Evolutionary conservation across 2,329 filamentous ascomycete species (phyloP).

Genomic region (Allantophomopsis cytisporea): DNA sequence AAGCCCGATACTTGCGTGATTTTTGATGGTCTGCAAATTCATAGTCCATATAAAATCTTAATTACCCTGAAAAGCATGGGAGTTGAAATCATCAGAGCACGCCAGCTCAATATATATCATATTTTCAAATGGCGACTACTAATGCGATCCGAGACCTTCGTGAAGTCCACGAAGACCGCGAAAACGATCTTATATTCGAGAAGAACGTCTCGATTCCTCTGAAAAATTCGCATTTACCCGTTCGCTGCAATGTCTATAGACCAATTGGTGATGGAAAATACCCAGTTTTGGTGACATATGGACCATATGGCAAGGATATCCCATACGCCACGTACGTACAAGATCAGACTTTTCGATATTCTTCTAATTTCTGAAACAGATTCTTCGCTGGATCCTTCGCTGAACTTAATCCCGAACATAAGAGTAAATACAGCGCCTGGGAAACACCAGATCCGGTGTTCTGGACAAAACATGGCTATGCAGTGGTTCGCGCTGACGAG

Average conservation of each 20-base stretch:
- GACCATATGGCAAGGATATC: slow-evolving; percentile 63
- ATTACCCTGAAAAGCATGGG: too few relatives aligned
- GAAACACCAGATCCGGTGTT: slow-evolving; percentile 28
- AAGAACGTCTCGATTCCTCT: slow-evolving; percentile 31
- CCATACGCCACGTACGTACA: slow-evolving; percentile 35
- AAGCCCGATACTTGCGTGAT: too few relatives aligned
- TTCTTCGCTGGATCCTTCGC: slow-evolving; percentile 35
- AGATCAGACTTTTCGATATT: too few relatives aligned
- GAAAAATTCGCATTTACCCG: slow-evolving; percentile 24
- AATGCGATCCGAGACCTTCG: too few relatives aligned
- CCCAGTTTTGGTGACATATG: slow-evolving; percentile 57
- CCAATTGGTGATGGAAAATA: slow-evolving; percentile 26
- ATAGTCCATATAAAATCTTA: too few relatives aligned
- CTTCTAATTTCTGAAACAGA: slow-evolving; percentile 8
- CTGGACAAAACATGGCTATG: slow-evolving; percentile 27
- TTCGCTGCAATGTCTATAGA: slow-evolving; percentile 35
- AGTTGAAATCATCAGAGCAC: too few relatives aligned
- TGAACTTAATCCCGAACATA: slow-evolving; percentile 26
- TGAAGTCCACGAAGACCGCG: too few relatives aligned
- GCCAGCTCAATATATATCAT: too few relatives aligned
- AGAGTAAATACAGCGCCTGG: slow-evolving; percentile 26
- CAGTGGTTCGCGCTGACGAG: slow-evolving; percentile 31
- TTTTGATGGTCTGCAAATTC: too few relatives aligned
- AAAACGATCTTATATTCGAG: slow-evolving; percentile 23
- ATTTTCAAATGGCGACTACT: too few relatives aligned